Base-by-base conservation (phyloP, 495 filamentous ascomycete species). In the Thermothielavioides terrestris region DNA sequence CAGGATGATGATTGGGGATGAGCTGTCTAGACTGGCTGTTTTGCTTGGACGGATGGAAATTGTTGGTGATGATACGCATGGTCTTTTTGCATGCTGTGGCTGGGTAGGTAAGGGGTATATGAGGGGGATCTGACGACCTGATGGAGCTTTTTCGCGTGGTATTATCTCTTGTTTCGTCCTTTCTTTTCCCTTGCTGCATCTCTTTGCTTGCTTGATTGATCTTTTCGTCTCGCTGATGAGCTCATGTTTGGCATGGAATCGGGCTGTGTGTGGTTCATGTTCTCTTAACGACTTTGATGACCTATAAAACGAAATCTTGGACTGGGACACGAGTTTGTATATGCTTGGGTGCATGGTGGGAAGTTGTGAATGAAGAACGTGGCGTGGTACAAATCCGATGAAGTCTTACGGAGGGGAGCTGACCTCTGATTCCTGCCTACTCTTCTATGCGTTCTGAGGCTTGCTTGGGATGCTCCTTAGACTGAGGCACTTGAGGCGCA, bases 231-330 rank as follows among this genome's bases (percentile, higher is more conserved):
- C 7, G n/a, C 30, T 42, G 37, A 42, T 42, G 38, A 41, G 30
- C 39, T 43, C 47, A 42, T 42, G n/a, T n/a, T n/a, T n/a, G 47
- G 47, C 38, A 23, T 50, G 47, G 21, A 40, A 15, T 43, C 26
- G 35, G 31, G 21, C 14, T n/a, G 14, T 12, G 2, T 37, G 9
- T 27, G 12, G 38, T 42, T 45, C n/a, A 34, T 23, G 14, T 34
- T 41, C 11, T 31, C 7, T 12, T 51, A 21, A 44, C 39, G 47
- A 50, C 30, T 2, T 32, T 49, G 37, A 50, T 50, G 48, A 46
- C 32, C 22, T 42, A 42, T 12, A 42, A 37, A 36, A 42, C 30
- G 43, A 50, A 42, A 36, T 30, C 42, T 25, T 41, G 10, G 20
- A n/a, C 26, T 41, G 6, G 1, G 25, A 25, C 7, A 1, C 9